These are phyloP conservation scores for Moesziomyces aphidis DNA, from an alignment of 1,284 basidiomycete genomes.

Conservation along the genomic window DNA sequence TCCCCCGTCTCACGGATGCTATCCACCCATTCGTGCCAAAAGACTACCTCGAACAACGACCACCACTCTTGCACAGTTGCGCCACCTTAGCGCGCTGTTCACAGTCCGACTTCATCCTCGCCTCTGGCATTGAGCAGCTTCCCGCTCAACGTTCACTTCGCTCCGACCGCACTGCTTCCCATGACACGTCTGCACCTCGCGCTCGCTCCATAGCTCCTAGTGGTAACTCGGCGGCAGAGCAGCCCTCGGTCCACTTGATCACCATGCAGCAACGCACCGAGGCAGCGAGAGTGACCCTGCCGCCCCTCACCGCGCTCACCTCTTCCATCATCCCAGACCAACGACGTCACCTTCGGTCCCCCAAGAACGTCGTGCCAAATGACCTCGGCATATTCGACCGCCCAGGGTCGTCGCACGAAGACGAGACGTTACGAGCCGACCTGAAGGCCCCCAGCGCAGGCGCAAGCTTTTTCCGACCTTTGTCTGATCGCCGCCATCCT, in stretches of 20 bases:
- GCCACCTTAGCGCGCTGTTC: background rate
- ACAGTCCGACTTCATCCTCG: background rate
- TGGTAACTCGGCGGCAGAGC: background rate
- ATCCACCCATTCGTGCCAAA: too few species aligned
- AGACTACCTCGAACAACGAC: too few species aligned
- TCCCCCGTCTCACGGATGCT: too few species aligned
- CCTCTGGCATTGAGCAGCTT: background rate
- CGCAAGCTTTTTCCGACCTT: too few species aligned
- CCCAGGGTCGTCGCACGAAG: background rate
- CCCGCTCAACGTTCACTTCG: background rate
- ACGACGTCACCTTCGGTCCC: conserved; percentile 2
- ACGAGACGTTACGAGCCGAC: too few species aligned
- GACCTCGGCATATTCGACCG: background rate
- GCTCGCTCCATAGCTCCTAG: background rate
- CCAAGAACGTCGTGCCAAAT: background rate
- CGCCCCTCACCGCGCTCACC: conserved; percentile 39
- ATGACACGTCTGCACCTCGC: background rate
- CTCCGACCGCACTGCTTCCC: background rate
- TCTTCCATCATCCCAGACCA: conserved; percentile 22
- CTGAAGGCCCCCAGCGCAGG: too few species aligned
- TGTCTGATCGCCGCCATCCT: too few species aligned
- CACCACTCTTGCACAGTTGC: background rate
- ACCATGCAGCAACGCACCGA: conserved; percentile 17
- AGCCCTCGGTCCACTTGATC: background rate
- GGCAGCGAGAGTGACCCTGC: conserved; percentile 25